phyloP scores from a whole-genome alignment of 1,284 basidiomycete genomes.

The Fomitopsis palustris region DNA sequence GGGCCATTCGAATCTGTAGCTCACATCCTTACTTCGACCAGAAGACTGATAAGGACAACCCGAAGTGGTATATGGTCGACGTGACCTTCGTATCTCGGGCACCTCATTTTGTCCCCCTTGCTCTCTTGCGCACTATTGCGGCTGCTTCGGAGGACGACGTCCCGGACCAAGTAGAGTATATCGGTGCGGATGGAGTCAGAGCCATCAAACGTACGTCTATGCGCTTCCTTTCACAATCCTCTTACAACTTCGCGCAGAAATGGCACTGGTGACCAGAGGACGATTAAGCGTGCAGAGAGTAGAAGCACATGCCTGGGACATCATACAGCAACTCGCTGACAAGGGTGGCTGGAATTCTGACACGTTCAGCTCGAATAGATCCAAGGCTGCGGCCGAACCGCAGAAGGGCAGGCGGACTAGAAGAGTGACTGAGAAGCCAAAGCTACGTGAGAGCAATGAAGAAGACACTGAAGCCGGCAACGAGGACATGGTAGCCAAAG shows the following conservation, averaged over 20 bases:
- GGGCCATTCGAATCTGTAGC: slow-evolving; percentile 30
- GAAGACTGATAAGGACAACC: slow-evolving; percentile 74
- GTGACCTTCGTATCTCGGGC: slow-evolving; percentile 70
- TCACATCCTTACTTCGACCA: slow-evolving; percentile 88
- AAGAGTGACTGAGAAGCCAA: slow-evolving; percentile 5
- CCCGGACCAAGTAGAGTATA: slow-evolving; percentile 59
- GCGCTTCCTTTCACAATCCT: not conserved
- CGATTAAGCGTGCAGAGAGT: slow-evolving; percentile 89
- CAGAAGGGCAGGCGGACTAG: slow-evolving; percentile 7
- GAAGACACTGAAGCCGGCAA: slow-evolving; percentile 8
- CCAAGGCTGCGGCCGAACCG: not conserved
- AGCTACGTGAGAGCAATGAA: not conserved
- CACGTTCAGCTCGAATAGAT: not conserved
- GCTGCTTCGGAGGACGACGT: slow-evolving; percentile 26
- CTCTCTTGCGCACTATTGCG: slow-evolving; percentile 70
- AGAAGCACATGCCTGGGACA: slow-evolving; percentile 63
- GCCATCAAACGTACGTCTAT: slow-evolving; percentile 54
- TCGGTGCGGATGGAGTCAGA: slow-evolving; percentile 55
- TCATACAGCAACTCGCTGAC: slow-evolving; percentile 63
- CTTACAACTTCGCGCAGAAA: slow-evolving; percentile 37
- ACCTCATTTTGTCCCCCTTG: slow-evolving; percentile 74
- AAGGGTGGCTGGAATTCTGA: slow-evolving; percentile 67
- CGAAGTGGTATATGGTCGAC: slow-evolving; percentile 95
- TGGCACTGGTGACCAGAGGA: slow-evolving; percentile 83
- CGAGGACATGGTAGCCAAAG: not conserved